A percentile compares a stretch with the other conserved stretches of the same genome.
Conservation (phyloP, 805 yeast species). For the Monosporozyma siamensis region DNA sequence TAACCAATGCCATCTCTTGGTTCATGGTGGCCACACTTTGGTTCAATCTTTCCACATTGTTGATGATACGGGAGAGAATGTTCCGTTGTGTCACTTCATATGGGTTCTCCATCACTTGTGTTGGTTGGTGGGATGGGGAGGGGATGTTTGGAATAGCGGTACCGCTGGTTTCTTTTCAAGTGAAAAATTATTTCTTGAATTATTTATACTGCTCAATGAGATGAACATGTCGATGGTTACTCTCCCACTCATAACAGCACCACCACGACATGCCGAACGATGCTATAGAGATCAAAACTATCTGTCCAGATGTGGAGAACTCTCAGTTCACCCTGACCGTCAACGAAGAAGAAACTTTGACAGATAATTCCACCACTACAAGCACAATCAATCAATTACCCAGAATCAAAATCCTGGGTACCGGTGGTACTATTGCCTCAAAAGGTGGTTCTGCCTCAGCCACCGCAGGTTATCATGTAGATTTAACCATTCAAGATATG, state of each 20-base stretch:
- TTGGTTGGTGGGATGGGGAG: too few species aligned
- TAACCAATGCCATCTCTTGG: slow-evolving; percentile 49
- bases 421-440: slow-evolving; percentile 55
- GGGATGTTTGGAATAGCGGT: neutral
- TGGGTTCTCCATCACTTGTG: slow-evolving; percentile 86
- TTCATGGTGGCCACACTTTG: slow-evolving; percentile 61
- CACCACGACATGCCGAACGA: slow-evolving; percentile 18
- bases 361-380: neutral
- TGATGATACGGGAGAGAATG: slow-evolving; percentile 62
- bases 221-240: too few species aligned
- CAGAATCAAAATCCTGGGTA: slow-evolving; percentile 42
- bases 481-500: slow-evolving; percentile 43
- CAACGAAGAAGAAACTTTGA: slow-evolving; percentile 3
- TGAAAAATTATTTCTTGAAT: neutral
- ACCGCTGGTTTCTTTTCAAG: neutral
- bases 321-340: slow-evolving; percentile 24
- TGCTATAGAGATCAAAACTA: slow-evolving; percentile 26
- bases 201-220: too few species aligned
- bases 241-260: neutral
- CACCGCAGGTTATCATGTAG: slow-evolving; percentile 48
- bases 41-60: slow-evolving; percentile 66
- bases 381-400: slow-evolving; percentile 15
- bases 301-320: slow-evolving; percentile 27
- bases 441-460: slow-evolving; percentile 39
- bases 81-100: slow-evolving; percentile 77